Base-by-base conservation (phyloP, 257 asterid species). In the Leonotis leonurus region DNA sequence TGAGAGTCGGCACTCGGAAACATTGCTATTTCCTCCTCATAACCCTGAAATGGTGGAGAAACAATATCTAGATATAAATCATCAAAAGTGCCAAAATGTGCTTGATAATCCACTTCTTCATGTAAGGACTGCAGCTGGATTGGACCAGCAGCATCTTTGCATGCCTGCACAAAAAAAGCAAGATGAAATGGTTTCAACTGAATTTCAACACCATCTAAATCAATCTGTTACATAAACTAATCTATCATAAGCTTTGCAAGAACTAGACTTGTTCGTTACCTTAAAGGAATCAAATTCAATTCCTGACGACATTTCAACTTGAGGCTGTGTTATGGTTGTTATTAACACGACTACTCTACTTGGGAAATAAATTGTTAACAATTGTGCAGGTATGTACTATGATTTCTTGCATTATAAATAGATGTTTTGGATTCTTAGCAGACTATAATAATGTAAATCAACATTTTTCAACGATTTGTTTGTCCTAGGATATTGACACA, bases 11-110 rank as follows among this genome's bases (percentile, higher is more conserved):
- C 3, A 52, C 43, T 11, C 3, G 32, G 17, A 37, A 26, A 33
- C 1, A 27, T 27, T 40, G 9, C 6, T 26, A 20, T 27, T 12
- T 55, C 49, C 2, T 66, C 63, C 13, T 3, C 26, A 53, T 12
- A 43, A 18, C 9, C 16, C 41, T 56, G 65, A 24, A 56, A 44
- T 7, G 72, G 59, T 4, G 57, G 64, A 30, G 72, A 56, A 14
- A 56, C 65, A 10, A 56, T 24, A 11, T 22, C 41, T 1, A 45
- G 30, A 14, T 56, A 67, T 21, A 44, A 9, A 9, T 44, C 72
- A 44, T 67, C 65, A 4, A 67, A 36, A 60, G 56, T 9, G 1
- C 56, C 63, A 21, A 41, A 1, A 3, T 29, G 57, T 18, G 62
- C 17, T 5, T 27, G 49, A 50, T 13, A 2, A 1, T 13, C 10